phyloP scores from a whole-genome alignment of 2,329 filamentous ascomycete genomes.

The Hymenoscyphus salicellus region DNA sequence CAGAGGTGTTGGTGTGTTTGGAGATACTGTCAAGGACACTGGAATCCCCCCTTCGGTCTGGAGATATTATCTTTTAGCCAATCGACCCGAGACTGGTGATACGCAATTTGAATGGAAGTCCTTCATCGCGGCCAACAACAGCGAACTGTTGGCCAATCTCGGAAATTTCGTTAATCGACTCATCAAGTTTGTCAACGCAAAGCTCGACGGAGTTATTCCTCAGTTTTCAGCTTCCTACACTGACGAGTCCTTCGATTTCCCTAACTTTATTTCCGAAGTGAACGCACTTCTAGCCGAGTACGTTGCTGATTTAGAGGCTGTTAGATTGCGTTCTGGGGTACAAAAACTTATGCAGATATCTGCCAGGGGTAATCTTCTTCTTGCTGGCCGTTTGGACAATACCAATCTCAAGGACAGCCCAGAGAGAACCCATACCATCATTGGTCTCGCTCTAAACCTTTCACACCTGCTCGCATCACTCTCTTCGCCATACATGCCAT shows the following conservation, averaged over 20 bases:
- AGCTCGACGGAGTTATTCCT: slow-evolving; percentile 65
- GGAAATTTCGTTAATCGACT: slow-evolving; percentile 72
- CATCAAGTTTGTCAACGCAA: slow-evolving; percentile 73
- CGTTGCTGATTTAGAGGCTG: slow-evolving; percentile 64
- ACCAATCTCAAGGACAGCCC: slow-evolving; percentile 39
- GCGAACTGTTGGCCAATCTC: slow-evolving; percentile 73
- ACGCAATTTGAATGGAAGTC: slow-evolving; percentile 86
- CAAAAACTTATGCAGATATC: slow-evolving; percentile 66
- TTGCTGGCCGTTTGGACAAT: slow-evolving; percentile 47
- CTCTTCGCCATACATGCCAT: slow-evolving; percentile 80
- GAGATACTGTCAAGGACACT: slow-evolving; percentile 82
- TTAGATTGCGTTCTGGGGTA: slow-evolving; percentile 67
- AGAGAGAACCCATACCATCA: slow-evolving; percentile 41
- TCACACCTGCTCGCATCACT: slow-evolving; percentile 78
- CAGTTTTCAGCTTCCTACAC: slow-evolving; percentile 54
- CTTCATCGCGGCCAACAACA: slow-evolving; percentile 84
- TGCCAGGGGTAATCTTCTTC: slow-evolving; percentile 57
- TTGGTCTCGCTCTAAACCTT: slow-evolving; percentile 80
- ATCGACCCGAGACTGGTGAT: slow-evolving; percentile 80
- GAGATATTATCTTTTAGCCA: slow-evolving; percentile 85
- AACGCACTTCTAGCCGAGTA: slow-evolving; percentile 67
- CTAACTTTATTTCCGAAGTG: slow-evolving; percentile 48
- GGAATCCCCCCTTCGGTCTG: slow-evolving; percentile 84
- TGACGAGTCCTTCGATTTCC: slow-evolving; percentile 52
- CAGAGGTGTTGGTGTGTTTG: slow-evolving; percentile 84